Base-by-base conservation (phyloP, 1,284 basidiomycete species). In the Moesziomyces globuligerus region DNA sequence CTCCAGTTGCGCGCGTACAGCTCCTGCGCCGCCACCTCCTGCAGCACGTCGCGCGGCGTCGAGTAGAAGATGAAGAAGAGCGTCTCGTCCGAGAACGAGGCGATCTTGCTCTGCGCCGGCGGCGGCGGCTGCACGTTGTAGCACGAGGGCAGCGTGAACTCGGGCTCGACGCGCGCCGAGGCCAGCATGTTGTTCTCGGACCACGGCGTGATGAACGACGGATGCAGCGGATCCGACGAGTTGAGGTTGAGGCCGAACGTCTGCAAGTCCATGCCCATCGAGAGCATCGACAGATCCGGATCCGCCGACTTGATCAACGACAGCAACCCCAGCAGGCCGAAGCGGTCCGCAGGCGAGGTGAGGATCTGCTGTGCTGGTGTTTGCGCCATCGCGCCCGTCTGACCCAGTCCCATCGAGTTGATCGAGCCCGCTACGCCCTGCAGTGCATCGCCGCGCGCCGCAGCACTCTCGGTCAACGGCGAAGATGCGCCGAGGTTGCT, bases 51-150 rank as follows among this genome's bases (percentile, higher is more conserved):
- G 78, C 93, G 86, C 54, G 95, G 93, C 83, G 89, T 90, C 60
- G 92, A 90, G 85, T 98, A 98, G 86, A 98, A 98, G 88, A 97
- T 95, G 87, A 93, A 97, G 85, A 98, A 98, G 36, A 98, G 85
- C 25, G 95, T 98, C 85, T 98, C 95, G 84, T 98, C 95, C 80
- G 90, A 91, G 83, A 98, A 97, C 67, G 90, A 90, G 9, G 87
- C 86, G 28, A 92, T 90, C 85, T 98, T 98, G 72, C 85, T 88
- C 60, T 92, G 90, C 7, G 93, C 91, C 37, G 92, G 91, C 44
- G 93, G 89, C 25, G 92, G 91, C 29, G 95, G 90, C 74, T 93
- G 91, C 39, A 98, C 94, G 81, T 90, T 93, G 81, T 98, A 98
- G 85, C 94, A 98, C 44, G 88, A 86, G 17, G 95, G 95, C 56